Evolutionary conservation across 257 asterid species (phyloP).

Genomic region (Scutellaria baicalensis): DNA sequence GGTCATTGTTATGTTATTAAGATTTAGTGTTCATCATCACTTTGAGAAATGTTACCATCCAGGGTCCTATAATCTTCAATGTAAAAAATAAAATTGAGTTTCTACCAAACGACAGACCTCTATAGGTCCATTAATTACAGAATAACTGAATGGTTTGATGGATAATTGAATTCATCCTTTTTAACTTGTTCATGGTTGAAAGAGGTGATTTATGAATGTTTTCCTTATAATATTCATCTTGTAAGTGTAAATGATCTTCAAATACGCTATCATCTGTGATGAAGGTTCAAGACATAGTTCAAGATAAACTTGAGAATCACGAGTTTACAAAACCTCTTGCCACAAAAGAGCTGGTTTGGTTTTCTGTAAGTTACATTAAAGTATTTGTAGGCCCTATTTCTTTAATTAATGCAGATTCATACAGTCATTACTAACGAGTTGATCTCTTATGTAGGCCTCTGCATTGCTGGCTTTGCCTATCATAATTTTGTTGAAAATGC

Average conservation of each 20-base stretch:
- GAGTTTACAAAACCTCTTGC: slow-evolving; percentile 72
- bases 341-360: slow-evolving; percentile 81
- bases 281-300: slow-evolving; percentile 66
- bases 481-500: slow-evolving; percentile 31
- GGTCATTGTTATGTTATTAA: background rate
- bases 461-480: slow-evolving; percentile 43
- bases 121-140: background rate
- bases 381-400: background rate
- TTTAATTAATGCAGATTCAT: background rate
- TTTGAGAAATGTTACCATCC: background rate
- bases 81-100: background rate
- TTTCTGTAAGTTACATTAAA: slow-evolving; percentile 46
- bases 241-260: background rate
- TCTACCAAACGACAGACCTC: background rate
- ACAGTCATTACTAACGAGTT: background rate
- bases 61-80: background rate
- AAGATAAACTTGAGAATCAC: slow-evolving; percentile 59
- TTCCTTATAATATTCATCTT: slow-evolving; percentile 1
- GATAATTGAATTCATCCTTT: background rate
- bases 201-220: background rate
- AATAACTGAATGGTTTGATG: background rate
- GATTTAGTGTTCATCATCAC: background rate
- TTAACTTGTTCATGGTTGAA: background rate
- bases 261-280: slow-evolving; percentile 12
- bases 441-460: slow-evolving; percentile 33